Conservation (phyloP, 805 yeast species). For the Millerago galiae region DNA sequence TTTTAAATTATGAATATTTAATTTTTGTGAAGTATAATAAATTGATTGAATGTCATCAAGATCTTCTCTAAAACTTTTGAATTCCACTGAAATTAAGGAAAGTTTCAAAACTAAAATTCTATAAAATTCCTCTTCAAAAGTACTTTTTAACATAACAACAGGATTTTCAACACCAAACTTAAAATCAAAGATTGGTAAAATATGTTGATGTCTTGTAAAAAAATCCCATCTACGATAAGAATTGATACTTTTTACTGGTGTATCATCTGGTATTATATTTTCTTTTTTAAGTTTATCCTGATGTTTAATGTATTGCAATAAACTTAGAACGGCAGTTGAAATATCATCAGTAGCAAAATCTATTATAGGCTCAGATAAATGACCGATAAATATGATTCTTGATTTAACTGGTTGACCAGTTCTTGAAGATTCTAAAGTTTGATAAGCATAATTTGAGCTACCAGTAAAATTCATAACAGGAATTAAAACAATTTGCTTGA, state of each 20-base stretch:
- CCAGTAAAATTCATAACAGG: conserved; percentile 28
- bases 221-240: background rate
- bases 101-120: conserved; percentile 25
- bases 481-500: conserved; percentile 15
- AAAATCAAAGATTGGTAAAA: conserved; percentile 29
- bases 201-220: conserved; percentile 12
- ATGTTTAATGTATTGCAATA: conserved; percentile 16
- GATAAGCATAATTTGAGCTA: conserved; percentile 34
- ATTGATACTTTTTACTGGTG: background rate
- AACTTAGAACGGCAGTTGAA: conserved; percentile 26
- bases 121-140: conserved; percentile 23
- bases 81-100: conserved; percentile 19
- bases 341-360: conserved; percentile 37
- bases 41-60: conserved; percentile 18
- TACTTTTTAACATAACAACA: conserved; percentile 27
- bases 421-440: conserved; percentile 23
- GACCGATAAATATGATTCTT: conserved; percentile 30
- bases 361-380: conserved; percentile 37
- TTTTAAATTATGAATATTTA: conserved; percentile 11
- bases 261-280: conserved; percentile 3
- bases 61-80: conserved; percentile 8
- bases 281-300: conserved; percentile 1
- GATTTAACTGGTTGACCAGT: conserved; percentile 23
- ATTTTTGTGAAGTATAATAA: conserved; percentile 9
- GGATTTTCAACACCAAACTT: conserved; percentile 36